Evolutionary conservation across 2,329 filamentous ascomycete species (phyloP), one percentile per base, ranked within the genome.

Genomic region (Fusarium tricinctum): DNA sequence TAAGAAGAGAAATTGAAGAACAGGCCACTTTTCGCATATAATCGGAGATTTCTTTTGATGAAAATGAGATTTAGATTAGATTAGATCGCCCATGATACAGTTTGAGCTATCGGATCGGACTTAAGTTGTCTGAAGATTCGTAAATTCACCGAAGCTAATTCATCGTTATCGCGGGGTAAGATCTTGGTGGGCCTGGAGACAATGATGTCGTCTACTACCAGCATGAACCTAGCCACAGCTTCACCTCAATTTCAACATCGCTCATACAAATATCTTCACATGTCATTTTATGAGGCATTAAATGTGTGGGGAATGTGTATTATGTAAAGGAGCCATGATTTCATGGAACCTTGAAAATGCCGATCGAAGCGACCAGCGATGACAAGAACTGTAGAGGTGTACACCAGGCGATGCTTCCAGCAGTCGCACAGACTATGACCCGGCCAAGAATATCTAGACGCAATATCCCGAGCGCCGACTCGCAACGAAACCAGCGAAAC

Each of bases 391-490:
- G 45, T 56, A 71, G 66, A 74, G 63, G 66, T 73, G 62, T 76
- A 76, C 73, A 75, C 62, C 62, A 63, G 52, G 74, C 70, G 69
- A 71, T 65, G 72, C 74, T 69, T 55, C 67, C 69, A 65, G 72
- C 73, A 62, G 56, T 68, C 73, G 68, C 73, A 43, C 56, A 63
- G 50, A 73, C 50, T 63, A 72, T 73, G 71, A 72, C 73, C 74
- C 71, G 73, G 70, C 76, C 76, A 68, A 77, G 73, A 75, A 75
- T 79, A 80, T 81, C 81, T 79, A 75, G 77, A 81, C 78, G 75
- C 78, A 81, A 80, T 79, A 80, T 80, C 76, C 81, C 78, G 69
- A 73, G 77, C 77, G 79, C 79, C 78, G 76, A 78, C 74, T 80
- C 76, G 76, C 78, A 78, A 74, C 70, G 78, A 79, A 78, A 74